Base-by-base conservation (phyloP, 2,329 filamentous ascomycete species). In the Botrytis hyacinthi region DNA sequence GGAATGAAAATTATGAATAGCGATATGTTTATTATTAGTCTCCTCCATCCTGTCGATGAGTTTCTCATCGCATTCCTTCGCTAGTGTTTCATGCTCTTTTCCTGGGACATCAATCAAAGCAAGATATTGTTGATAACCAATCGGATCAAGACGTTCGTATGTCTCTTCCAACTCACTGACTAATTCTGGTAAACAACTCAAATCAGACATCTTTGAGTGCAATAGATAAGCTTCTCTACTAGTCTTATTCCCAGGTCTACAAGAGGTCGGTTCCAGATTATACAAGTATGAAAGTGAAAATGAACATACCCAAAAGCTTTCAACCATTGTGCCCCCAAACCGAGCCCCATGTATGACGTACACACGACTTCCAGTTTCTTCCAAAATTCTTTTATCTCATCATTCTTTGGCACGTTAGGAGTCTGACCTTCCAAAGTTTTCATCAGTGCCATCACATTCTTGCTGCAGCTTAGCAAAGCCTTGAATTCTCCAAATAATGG, bases 311-410 rank as follows among this genome's bases (percentile, higher is more conserved):
- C 54, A 57, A 57, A 57, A 8, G 7, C n/a, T 32, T 32, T 32
- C 14, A 57, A 20, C 2, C 54, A 57, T 20, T 1, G 54, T 20
- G 8, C 14, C 16, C 54, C 29, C 0, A 20, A 4, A 32, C 1
- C 1, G 16, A 57, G n/a, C 14, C 0, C 4, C 5, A 8, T 4
- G 29, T 16, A 57, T 29, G 3, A 16, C 0, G 9, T 0, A 29
- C 14, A 9, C n/a, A 29, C 8, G n/a, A 1, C 29, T 1, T 14
- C n/a, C 14, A 57, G 14, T 32, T 57, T 57, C 16, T 18, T 16
- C 8, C 1, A 9, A 32, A 32, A 20, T 20, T 10, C 6, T 14
- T 16, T 16, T 3, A 57, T 32, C 54, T 32, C 10, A 35, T 46
- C 20, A 46, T 46, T 46, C 20, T 8, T 20, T 3, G 7, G 20